A percentile compares a stretch with the other conserved stretches of the same genome.
Conservation (phyloP, 2,329 filamentous ascomycete species). For the Akanthomyces dipterigenus region DNA sequence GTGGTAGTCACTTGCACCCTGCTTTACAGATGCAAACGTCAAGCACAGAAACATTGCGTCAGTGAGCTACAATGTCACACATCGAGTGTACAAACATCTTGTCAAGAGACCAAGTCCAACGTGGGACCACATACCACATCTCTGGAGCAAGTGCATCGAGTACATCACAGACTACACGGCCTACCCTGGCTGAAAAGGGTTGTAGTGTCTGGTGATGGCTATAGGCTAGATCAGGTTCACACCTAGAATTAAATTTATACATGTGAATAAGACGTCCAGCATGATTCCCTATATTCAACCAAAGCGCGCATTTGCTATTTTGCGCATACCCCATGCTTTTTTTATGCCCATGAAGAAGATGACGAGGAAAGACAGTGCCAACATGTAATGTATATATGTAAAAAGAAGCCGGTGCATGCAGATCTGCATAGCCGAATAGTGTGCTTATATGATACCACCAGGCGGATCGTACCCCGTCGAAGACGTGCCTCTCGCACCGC, state of each 20-base stretch:
- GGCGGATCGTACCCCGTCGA: constrained; percentile 5
- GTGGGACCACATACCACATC: too few species aligned
- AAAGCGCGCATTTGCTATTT: neutral
- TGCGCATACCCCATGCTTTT: neutral
- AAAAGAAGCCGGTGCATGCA: neutral
- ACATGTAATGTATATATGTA: neutral
- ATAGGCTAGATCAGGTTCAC: constrained; percentile 3
- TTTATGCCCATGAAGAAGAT: neutral
- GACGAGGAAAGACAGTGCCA: neutral
- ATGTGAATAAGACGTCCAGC: neutral
- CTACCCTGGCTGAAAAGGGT: neutral
- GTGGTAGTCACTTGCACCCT: neutral
- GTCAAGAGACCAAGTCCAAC: too few species aligned
- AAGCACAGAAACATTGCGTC: too few species aligned
- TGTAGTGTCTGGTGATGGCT: neutral
- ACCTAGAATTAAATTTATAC: neutral
- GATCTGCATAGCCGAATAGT: neutral
- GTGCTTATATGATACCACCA: constrained; percentile 6
- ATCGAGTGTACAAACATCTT: too few species aligned
- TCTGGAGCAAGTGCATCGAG: too few species aligned
- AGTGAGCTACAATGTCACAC: too few species aligned
- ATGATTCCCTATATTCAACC: constrained; percentile 1
- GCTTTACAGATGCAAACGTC: too few species aligned
- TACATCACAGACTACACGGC: neutral
- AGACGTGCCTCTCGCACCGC: constrained; percentile 1